Evolutionary conservation across 352 stramenopile species (phyloP), one percentile per base, ranked within the genome.

Genomic region (Phytopythium aichiense): DNA sequence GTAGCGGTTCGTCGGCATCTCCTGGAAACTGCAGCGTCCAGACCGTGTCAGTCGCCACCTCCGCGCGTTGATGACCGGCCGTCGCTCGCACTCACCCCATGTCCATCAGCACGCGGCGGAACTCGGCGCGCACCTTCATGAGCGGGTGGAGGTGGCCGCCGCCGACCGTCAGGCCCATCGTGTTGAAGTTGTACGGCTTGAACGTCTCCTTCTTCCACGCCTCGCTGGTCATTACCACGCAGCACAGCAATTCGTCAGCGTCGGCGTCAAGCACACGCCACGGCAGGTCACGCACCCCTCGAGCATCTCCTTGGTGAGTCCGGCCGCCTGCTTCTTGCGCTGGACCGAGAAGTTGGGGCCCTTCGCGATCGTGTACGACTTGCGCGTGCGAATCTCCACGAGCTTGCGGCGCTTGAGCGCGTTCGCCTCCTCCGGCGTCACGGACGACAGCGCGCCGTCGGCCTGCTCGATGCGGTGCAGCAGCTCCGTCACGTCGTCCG

Each of bases 1-100:
- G 84, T 92, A 99, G 74, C 97, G 97, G 81, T 98, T 99, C 33
- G 98, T 99, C 28, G 97, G 97, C 98, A 99, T 99, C 81, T 99
- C 98, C 43, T 98, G 74, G 73, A 99, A 99, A 50, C 87, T 95
- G 61, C 11, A 33, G 25, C 28, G 15, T 38, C 25, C 6, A 37
- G 1, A 37, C 11, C 25, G 6, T 4, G 48, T 54, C 28, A 54
- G 48, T 18, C 13, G 7, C 15, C 48, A 40, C 6, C 12, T 40
- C 35, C 8, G 35, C 18, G 42, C 4, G 45, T 20, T 2, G 56
- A 1, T 15, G 28, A 31, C 28, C 28, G 28, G 35, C 35, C 35
- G 12, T 40, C 25, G 6, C 15, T 2, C 58, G 20, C 31, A 71
- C 76, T 65, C 64, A 95, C 87, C 98, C 98, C 97, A 99, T 99